A percentile compares a stretch with the other conserved stretches of the same genome.
Conservation (phyloP, 2,329 filamentous ascomycete genomes). For the Aplosporella prunicola region DNA sequence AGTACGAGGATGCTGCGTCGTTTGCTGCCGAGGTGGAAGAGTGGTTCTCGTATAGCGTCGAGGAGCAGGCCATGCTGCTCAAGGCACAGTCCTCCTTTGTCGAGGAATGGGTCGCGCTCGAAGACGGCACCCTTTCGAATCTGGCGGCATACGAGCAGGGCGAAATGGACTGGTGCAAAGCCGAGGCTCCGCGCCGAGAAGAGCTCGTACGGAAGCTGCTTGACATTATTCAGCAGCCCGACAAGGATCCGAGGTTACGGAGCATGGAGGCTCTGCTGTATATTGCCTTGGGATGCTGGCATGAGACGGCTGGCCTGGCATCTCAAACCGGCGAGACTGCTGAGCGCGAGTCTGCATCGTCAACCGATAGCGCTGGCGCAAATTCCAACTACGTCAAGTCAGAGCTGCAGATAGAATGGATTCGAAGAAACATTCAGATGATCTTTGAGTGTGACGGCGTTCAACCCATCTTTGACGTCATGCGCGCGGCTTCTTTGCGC, state of each 20-base stretch:
- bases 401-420: constrained; percentile 35
- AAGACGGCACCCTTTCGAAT: constrained; percentile 39
- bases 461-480: constrained; percentile 29
- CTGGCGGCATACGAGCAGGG: constrained; percentile 31
- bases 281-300: constrained; percentile 39
- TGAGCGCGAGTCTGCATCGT: constrained; percentile 5
- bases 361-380: constrained; percentile 10
- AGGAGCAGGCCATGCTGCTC: constrained; percentile 71
- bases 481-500: constrained; percentile 26
- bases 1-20: constrained; percentile 40
- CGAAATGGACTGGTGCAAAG: constrained; percentile 56
- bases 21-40: constrained; percentile 89
- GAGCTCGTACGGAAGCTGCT: constrained; percentile 46
- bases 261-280: constrained; percentile 38
- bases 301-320: constrained; percentile 39
- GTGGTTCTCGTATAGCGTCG: constrained; percentile 90
- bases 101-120: constrained; percentile 51
- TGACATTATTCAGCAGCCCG: constrained; percentile 20
- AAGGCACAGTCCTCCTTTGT: constrained; percentile 69
- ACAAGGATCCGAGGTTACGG: constrained; percentile 20
- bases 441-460: constrained; percentile 33
- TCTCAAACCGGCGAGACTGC: constrained; percentile 9
- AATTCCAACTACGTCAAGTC: constrained; percentile 22
- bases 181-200: constrained; percentile 45
- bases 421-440: constrained; percentile 35